phyloP scores from a whole-genome alignment of 768 basidiomycete species.

The Tylopilus intermedius region DNA sequence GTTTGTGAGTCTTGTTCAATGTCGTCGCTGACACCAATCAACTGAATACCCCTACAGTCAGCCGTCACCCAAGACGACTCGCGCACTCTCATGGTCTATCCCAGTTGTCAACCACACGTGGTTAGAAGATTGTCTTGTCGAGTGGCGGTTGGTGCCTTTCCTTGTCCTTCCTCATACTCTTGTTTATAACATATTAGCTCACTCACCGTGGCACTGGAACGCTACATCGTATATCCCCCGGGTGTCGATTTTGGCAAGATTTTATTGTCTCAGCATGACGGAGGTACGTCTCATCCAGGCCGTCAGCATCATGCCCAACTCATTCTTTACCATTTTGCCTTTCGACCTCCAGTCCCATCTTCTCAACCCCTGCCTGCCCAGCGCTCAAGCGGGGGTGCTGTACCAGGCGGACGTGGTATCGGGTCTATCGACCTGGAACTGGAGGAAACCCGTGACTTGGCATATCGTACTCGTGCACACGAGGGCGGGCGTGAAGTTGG shows the following conservation, averaged over 20 bases:
- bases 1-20: slow-evolving; percentile 52
- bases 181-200: slow-evolving; percentile 25
- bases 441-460: slow-evolving; percentile 21
- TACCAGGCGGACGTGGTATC: slow-evolving; percentile 29
- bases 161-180: background rate
- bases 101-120: slow-evolving; percentile 86
- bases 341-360: background rate
- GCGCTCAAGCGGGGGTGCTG: slow-evolving; percentile 19
- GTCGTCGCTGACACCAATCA: background rate
- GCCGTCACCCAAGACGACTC: slow-evolving; percentile 55
- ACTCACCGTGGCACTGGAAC: slow-evolving; percentile 57
- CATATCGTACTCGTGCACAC: slow-evolving; percentile 3
- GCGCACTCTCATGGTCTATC: slow-evolving; percentile 76
- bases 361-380: slow-evolving; percentile 5
- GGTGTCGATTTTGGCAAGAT: slow-evolving; percentile 59
- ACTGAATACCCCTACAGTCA: slow-evolving; percentile 24
- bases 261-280: slow-evolving; percentile 24
- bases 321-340: background rate
- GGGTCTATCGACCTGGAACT: slow-evolving; percentile 19
- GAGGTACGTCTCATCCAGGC: slow-evolving; percentile 7
- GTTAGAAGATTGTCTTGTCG: slow-evolving; percentile 85
- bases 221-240: slow-evolving; percentile 65
- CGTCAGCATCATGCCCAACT: background rate
- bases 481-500: no score
- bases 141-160: slow-evolving; percentile 48